These are phyloP conservation scores for Lanmaoa rubissima DNA, from an alignment of 768 basidiomycete species.

Conservation along the genomic window DNA sequence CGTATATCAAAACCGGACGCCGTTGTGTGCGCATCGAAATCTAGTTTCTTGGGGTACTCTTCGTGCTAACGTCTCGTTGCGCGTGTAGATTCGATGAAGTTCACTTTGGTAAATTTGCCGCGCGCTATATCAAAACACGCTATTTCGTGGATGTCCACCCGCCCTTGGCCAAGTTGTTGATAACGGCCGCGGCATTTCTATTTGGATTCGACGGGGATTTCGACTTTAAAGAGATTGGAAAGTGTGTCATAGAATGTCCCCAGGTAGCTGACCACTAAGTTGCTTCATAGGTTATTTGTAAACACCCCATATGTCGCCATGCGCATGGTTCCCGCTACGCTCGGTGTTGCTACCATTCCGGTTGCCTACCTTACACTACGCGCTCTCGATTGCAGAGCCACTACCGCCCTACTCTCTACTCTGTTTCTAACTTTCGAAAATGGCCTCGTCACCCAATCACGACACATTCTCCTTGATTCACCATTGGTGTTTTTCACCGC, in stretches of 20 bases:
- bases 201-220: conserved; percentile 91
- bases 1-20: conserved; percentile 82
- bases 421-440: conserved; percentile 97
- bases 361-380: conserved; percentile 92
- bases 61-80: not conserved
- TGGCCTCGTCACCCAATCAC: conserved; percentile 91
- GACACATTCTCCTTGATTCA: conserved; percentile 95
- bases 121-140: conserved; percentile 88
- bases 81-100: conserved; percentile 89
- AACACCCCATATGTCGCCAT: conserved; percentile 94
- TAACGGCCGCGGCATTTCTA: conserved; percentile 85
- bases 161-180: conserved; percentile 91
- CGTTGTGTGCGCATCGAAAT: conserved; percentile 71
- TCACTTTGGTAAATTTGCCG: conserved; percentile 96
- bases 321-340: conserved; percentile 89
- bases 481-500: conserved; percentile 99
- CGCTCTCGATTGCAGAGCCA: conserved; percentile 86
- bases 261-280: not conserved
- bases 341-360: conserved; percentile 89
- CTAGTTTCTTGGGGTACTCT: not conserved
- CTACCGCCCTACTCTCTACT: conserved; percentile 87
- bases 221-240: conserved; percentile 97
- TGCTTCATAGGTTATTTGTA: conserved; percentile 64
- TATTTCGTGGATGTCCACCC: conserved; percentile 97
- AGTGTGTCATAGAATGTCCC: conserved; percentile 43